Evolutionary conservation across 352 stramenopile species (phyloP).

Genomic region (Pythium rishiriense): DNA sequence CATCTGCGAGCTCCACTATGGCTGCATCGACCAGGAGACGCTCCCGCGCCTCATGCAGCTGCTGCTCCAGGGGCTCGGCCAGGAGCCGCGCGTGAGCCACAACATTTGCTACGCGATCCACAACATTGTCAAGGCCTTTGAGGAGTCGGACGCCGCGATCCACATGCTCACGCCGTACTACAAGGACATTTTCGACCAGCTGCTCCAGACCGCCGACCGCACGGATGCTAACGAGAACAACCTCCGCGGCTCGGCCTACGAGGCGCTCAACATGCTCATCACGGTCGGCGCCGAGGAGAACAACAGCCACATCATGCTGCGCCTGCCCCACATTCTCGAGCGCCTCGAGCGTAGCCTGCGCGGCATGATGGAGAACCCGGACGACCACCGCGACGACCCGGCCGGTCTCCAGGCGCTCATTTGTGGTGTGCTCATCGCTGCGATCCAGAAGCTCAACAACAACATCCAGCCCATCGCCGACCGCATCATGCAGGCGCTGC

Average conservation of each 20-base stretch:
- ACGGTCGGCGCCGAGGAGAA: conserved; percentile 77
- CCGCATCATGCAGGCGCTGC: conserved; percentile 94
- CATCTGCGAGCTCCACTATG: conserved; percentile 95
- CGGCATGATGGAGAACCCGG: conserved; percentile 59
- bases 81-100: conserved; percentile 90
- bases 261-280: conserved; percentile 94
- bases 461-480: conserved; percentile 90
- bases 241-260: conserved; percentile 90
- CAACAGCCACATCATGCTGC: conserved; percentile 76
- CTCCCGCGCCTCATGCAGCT: conserved; percentile 88
- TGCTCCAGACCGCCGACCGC: conserved; percentile 90
- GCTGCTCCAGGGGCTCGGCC: conserved; percentile 81
- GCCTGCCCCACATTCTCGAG: conserved; percentile 80
- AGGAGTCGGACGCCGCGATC: conserved; percentile 67
- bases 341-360: conserved; percentile 76
- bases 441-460: conserved; percentile 91
- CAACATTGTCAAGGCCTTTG: conserved; percentile 95
- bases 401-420: conserved; percentile 82
- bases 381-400: conserved; percentile 76
- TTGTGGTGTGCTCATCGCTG: conserved; percentile 91
- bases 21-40: conserved; percentile 89
- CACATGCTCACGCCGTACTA: conserved; percentile 93
- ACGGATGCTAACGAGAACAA: conserved; percentile 90
- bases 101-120: conserved; percentile 97
- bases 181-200: conserved; percentile 89